phyloP scores from a whole-genome alignment of 164 flowering plant species.

The Vitis labrusca region DNA sequence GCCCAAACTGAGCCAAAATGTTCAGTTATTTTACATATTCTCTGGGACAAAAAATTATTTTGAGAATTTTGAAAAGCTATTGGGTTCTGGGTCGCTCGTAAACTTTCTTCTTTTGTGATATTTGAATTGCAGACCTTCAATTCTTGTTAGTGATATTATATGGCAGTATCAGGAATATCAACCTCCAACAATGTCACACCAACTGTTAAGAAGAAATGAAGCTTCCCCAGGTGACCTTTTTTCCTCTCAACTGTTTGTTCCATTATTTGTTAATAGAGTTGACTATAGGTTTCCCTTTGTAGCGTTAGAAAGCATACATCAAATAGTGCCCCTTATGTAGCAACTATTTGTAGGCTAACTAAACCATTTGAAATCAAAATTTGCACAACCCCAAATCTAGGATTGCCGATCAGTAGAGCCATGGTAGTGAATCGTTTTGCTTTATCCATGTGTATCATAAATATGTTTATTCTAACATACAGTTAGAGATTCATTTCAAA shows the following conservation, averaged over 20 bases:
- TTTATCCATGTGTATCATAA: no score
- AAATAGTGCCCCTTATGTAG: not conserved
- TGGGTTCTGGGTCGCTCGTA: not conserved
- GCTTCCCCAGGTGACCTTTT: slow-evolving; percentile 44
- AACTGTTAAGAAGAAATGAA: slow-evolving; percentile 52
- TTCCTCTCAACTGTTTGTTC: not conserved
- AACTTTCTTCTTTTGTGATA: slow-evolving; percentile 4
- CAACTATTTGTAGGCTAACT: not conserved
- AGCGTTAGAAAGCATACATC: not conserved
- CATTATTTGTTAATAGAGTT: not conserved
- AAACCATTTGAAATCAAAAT: no score
- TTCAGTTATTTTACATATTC: no score
- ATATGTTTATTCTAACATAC: no score
- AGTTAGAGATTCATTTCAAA: no score
- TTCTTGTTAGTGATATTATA: slow-evolving; percentile 77
- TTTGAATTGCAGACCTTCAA: slow-evolving; percentile 65
- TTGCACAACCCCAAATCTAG: no score
- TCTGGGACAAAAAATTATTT: no score
- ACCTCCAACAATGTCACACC: slow-evolving; percentile 39
- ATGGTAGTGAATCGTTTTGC: no score
- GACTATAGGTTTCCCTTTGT: not conserved
- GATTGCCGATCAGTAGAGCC: no score
- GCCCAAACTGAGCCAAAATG: no score
- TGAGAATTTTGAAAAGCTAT: not conserved
- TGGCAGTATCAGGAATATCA: slow-evolving; percentile 63